A percentile compares a stretch with the other conserved stretches of the same genome.
Evolutionary conservation across 331 rosid genomes (phyloP).

Genomic region (Phaseolus coccineus): DNA sequence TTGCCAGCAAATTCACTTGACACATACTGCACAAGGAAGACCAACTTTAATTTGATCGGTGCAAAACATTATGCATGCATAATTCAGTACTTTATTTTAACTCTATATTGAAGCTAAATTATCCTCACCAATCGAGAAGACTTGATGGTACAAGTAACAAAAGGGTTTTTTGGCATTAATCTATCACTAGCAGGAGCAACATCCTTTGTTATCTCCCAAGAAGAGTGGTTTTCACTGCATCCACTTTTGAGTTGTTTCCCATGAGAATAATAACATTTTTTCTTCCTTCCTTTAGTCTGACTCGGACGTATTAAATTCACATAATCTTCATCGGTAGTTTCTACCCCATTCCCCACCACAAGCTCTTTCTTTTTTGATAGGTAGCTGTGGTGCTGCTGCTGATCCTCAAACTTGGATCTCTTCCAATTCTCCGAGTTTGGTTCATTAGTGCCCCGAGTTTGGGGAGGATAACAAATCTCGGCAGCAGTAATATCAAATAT

Average conservation of each 20-base stretch:
- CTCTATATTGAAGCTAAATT: no score
- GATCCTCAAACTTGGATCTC: background rate
- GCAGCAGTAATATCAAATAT: slow-evolving; percentile 51
- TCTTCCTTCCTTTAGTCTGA: background rate
- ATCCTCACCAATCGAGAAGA: background rate
- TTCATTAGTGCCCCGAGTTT: background rate
- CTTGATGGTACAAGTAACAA: background rate
- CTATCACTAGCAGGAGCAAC: background rate
- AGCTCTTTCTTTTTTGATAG: background rate
- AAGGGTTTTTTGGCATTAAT: background rate
- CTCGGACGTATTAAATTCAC: background rate
- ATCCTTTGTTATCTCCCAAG: no score
- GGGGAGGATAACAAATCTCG: slow-evolving; percentile 53
- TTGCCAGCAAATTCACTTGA: slow-evolving; percentile 3
- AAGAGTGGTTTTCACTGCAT: no score
- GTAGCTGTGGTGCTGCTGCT: background rate
- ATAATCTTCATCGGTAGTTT: background rate
- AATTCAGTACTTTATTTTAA: no score
- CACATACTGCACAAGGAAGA: slow-evolving; percentile 38
- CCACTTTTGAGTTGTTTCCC: background rate
- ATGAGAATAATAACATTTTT: background rate
- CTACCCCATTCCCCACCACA: background rate
- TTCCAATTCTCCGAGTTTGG: background rate
- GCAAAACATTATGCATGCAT: no score
- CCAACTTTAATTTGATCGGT: no score